Percentiles rank a stretch among this genome's conserved stretches.
Evolutionary conservation across 495 filamentous ascomycete genomes (phyloP).

Genomic region (Tuber indicum): DNA sequence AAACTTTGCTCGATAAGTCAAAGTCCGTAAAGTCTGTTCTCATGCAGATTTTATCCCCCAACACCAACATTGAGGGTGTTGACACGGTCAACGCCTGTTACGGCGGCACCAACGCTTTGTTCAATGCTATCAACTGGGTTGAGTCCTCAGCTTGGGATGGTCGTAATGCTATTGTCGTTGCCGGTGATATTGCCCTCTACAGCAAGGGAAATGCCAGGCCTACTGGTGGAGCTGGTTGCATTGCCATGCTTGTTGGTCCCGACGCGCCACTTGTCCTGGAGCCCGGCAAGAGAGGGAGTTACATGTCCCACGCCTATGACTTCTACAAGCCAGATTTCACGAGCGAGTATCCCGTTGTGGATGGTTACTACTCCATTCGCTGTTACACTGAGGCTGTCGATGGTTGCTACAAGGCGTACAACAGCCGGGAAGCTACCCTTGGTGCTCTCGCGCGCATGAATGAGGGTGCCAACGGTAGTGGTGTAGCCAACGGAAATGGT

Average conservation of each 20-base stretch:
- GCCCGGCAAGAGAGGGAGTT: constrained; percentile 81
- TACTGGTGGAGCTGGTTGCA: constrained; percentile 89
- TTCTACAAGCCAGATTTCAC: constrained; percentile 99
- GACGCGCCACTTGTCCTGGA: constrained; percentile 88
- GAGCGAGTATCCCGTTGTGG: constrained; percentile 95
- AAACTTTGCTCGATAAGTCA: constrained; percentile 98
- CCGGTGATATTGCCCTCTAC: constrained; percentile 96
- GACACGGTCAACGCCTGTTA: constrained; percentile 98
- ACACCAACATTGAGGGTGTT: constrained; percentile 90
- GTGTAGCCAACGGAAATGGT: constrained; percentile 50
- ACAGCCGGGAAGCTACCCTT: constrained; percentile 67
- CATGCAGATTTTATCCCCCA: constrained; percentile 89
- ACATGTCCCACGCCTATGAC: constrained; percentile 87
- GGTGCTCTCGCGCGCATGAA: constrained; percentile 39
- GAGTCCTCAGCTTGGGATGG: constrained; percentile 98
- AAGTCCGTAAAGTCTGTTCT: constrained; percentile 99
- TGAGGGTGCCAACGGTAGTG: constrained; percentile 53
- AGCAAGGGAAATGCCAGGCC: constrained; percentile 92
- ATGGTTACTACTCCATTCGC: constrained; percentile 87
- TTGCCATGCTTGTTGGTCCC: constrained; percentile 91
- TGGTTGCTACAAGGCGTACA: constrained; percentile 91
- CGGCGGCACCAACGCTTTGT: constrained; percentile 93
- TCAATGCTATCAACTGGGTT: constrained; percentile 96
- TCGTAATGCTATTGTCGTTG: constrained; percentile 83
- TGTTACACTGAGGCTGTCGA: constrained; percentile 97